Evolutionary conservation across 768 basidiomycete species (phyloP).

Genomic region (Suillus plorans): DNA sequence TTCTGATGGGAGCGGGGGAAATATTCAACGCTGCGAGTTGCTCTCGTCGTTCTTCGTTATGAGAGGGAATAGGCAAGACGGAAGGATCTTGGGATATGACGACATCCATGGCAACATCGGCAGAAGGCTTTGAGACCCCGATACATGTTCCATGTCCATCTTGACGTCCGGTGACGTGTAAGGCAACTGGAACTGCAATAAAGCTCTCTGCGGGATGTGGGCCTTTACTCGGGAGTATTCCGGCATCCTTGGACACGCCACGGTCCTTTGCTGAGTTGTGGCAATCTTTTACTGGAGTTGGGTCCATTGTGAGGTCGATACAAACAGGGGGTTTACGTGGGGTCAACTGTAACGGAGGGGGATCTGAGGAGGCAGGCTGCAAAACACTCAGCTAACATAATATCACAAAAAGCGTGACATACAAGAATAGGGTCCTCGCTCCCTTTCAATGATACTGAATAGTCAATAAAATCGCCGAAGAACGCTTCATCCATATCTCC

Average conservation of each 20-base stretch:
- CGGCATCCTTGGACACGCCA: neutral
- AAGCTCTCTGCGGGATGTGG: neutral
- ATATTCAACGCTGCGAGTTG: neutral
- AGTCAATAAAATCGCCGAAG: constrained; percentile 5
- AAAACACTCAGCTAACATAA: constrained; percentile 4
- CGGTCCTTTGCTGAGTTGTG: neutral
- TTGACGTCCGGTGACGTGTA: neutral
- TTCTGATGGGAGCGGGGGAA: neutral
- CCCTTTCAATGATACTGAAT: constrained; percentile 6
- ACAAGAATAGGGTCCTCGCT: constrained; percentile 3
- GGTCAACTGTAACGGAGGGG: constrained; percentile 12
- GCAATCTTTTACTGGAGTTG: constrained; percentile 18
- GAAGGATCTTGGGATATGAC: neutral
- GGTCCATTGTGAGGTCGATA: constrained; percentile 46
- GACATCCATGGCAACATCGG: neutral
- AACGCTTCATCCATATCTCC: neutral
- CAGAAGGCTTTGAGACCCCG: neutral
- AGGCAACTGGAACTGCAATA: neutral
- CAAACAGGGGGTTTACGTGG: constrained; percentile 29
- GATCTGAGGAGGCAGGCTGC: constrained; percentile 10
- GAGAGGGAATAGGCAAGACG: neutral
- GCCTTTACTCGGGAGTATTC: neutral
- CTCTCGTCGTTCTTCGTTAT: neutral
- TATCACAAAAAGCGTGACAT: neutral
- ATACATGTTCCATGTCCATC: neutral